phyloP scores from a whole-genome alignment of 768 basidiomycete species.

The Suillus tomentosus region DNA sequence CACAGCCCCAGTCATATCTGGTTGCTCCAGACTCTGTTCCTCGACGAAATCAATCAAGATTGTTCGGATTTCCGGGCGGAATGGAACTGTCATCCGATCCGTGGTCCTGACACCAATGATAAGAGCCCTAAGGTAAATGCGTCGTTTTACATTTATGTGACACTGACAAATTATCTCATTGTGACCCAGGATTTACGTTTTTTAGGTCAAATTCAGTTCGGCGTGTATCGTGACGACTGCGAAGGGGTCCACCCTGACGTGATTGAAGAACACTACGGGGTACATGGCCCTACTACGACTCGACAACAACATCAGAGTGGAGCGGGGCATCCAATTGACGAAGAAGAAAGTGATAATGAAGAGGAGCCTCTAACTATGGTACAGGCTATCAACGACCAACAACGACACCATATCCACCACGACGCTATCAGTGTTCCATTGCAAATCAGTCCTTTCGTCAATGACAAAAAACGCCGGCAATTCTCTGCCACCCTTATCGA shows the following conservation, averaged over 20 bases:
- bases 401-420: constrained; percentile 4
- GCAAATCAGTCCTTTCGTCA: constrained; percentile 14
- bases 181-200: not conserved
- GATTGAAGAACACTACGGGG: constrained; percentile 21
- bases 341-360: not conserved
- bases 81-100: not conserved
- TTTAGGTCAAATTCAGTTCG: constrained; percentile 17
- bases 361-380: constrained; percentile 4
- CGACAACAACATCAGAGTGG: constrained; percentile 8
- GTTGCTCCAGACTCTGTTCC: not conserved
- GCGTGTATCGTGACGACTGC: constrained; percentile 18
- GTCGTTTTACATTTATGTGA: not conserved
- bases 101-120: not conserved
- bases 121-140: not conserved
- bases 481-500: constrained; percentile 11
- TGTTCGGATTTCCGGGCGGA: not conserved
- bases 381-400: constrained; percentile 1
- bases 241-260: constrained; percentile 20
- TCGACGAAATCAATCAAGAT: not conserved
- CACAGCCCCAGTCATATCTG: not conserved
- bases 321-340: constrained; percentile 14
- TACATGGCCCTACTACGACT: not conserved
- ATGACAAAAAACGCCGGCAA: not conserved
- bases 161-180: constrained; percentile 1
- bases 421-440: constrained; percentile 10